phyloP scores from a whole-genome alignment of 345 rosid genomes.

The Syzygium jambos region DNA sequence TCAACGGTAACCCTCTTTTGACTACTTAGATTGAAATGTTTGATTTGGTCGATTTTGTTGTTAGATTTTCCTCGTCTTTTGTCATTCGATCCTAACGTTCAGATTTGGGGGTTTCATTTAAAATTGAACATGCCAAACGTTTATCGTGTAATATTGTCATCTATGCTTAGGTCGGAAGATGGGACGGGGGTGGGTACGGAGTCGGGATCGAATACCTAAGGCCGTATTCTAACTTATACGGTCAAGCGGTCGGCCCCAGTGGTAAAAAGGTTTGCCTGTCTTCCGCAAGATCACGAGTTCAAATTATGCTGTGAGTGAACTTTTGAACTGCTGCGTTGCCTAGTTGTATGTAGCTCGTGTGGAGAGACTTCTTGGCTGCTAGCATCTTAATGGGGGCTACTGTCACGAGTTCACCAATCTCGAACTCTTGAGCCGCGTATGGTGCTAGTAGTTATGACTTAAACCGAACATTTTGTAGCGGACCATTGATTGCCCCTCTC shows the following conservation, averaged over 20 bases:
- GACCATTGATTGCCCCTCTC: rapidly evolving
- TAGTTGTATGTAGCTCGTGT: rapidly evolving
- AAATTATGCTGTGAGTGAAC: rapidly evolving
- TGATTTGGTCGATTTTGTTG: not conserved
- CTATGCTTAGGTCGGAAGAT: not conserved
- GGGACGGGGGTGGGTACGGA: rapidly evolving
- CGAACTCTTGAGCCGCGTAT: rapidly evolving
- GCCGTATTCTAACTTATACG: not conserved
- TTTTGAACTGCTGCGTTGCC: not conserved
- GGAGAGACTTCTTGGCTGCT: rapidly evolving
- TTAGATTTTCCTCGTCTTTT: not conserved
- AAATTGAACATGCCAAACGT: not conserved
- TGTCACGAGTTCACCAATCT: rapidly evolving
- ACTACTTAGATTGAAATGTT: not conserved
- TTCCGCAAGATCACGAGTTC: too few species aligned
- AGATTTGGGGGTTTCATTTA: not conserved
- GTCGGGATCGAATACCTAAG: not conserved
- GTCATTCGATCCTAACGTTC: not conserved
- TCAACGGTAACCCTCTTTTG: not conserved
- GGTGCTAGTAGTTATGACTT: rapidly evolving
- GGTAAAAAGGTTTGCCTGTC: not conserved
- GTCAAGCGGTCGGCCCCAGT: rapidly evolving
- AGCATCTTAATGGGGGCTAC: rapidly evolving
- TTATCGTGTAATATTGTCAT: not conserved
- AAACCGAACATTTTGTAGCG: rapidly evolving